Evolutionary conservation across 176 grass and related monocot species (phyloP), one percentile per base, ranked within the genome.

Genomic region (Juncus inflexus): DNA sequence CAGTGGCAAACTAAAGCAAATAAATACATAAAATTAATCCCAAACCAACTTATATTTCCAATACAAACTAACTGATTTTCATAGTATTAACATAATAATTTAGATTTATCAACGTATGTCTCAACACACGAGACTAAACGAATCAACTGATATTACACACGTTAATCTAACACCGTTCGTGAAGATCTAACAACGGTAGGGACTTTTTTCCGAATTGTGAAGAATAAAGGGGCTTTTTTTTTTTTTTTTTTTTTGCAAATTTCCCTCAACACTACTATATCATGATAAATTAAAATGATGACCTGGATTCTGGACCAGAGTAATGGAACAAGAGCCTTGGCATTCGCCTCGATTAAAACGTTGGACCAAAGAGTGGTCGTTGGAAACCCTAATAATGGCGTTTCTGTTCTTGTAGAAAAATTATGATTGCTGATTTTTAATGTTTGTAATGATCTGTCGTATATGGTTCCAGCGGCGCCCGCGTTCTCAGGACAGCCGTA

Each of bases 291-390:
- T 9, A 81, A 37, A 59, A 4, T n/a, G 60, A 15, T 69, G 81
- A 99, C 94, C 87, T 99, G 94, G 40, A 99, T 87, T 92, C 94
- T 84, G 52, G 88, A 86, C 94, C 94, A 99, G 40, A 99, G 77
- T 72, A 99, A 86, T 42, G 94, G 94, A 79, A 99, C 88, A 73
- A 99, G 73, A 12, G 84, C 94, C 78, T 86, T 84, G 12, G 94
- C 94, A 72, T 87, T 83, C 76, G 74, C 78, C 63, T 92, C 94
- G 15, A 99, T 87, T 74, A 80, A 81, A 12, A 99, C 94, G 67
- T 99, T 99, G 15, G 94, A 99, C 88, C 85, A 99, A 77, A 99
- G 83, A 65, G 75, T 80, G 61, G 70, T 78, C 52, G 62, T 60
- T 19, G 88, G 76, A 75, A 99, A 99, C 83, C 84, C 94, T 66